Base-by-base conservation (phyloP, 2,329 filamentous ascomycete genomes). In the Ceratocystis huliohia region DNA sequence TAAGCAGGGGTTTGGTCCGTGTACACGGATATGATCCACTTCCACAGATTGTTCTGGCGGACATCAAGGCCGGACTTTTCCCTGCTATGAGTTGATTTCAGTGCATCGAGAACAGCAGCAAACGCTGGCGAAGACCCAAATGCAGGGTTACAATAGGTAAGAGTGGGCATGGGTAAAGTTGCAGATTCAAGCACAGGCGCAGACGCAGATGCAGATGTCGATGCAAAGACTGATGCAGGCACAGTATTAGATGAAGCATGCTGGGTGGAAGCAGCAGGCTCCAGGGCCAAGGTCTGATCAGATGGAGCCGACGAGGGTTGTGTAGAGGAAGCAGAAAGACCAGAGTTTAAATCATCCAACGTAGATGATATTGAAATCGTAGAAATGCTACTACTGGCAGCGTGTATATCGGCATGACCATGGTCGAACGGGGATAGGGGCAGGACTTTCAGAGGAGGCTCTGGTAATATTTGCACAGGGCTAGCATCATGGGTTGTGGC, bases 91-190 rank as follows among this genome's bases (percentile, higher is more conserved):
- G 25, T 33, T 15, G 25, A 33, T 17, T 37, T 59, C 33, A 59
- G 20, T n/a, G 56, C 56, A 59, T 71, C 68, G 61, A 74, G 70
- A 15, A 78, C 73, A 13, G 70, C 70, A 20, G 70, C 44, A 53
- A 73, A 72, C 44, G 70, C 67, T 25, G 70, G 69, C 2, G 78
- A 71, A n/a, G 75, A 73, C 56, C 48, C 63, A 33, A 67, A 62
- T 4, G 66, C 66, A 20, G 75, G 73, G 66, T 79, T 79, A 66
- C 72, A 72, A 70, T 78, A 77, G 25, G 74, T 71, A 17, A 73
- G 65, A 41, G 68, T 17, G 4, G 28, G 56, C 30, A n/a, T 1
- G 33, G 56, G 30, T 37, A 59, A 25, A 59, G 28, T 3, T 20
- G 56, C 25, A 30, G 30, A 33, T 33, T 10, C 56, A 37, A 30